Evolutionary conservation across 306 rosid genomes (phyloP).

Genomic region (Vigna hirtella): DNA sequence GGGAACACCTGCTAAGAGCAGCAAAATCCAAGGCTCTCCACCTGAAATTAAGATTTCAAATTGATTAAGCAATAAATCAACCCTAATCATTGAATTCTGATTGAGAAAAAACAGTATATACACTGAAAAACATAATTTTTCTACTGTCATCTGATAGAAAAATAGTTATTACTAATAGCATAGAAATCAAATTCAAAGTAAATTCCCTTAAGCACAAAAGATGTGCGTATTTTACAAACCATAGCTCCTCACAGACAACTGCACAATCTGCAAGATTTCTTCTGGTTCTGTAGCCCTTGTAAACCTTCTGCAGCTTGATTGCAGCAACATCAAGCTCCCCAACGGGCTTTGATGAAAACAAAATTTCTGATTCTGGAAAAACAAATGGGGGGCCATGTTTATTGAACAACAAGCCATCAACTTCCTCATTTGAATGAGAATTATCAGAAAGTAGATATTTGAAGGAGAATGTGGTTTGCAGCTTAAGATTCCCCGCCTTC

Average conservation of each 20-base stretch:
- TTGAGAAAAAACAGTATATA: background rate
- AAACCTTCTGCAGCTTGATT: conserved; percentile 77
- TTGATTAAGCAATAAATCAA: background rate
- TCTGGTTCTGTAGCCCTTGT: conserved; percentile 80
- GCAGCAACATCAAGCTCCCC: conserved; percentile 70
- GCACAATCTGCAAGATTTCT: conserved; percentile 91
- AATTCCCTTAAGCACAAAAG: background rate
- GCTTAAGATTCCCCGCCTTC: conserved; percentile 49
- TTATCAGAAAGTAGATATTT: conserved; percentile 38
- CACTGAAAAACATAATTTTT: too few species aligned
- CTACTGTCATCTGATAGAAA: too few species aligned
- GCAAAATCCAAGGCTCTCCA: conserved; percentile 86
- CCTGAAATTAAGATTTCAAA: conserved; percentile 52
- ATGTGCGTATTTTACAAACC: conserved; percentile 53
- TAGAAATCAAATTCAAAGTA: background rate
- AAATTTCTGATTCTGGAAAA: conserved; percentile 39
- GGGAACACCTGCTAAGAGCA: conserved; percentile 56
- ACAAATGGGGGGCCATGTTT: conserved; percentile 28
- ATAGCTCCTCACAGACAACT: conserved; percentile 82
- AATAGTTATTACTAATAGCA: too few species aligned
- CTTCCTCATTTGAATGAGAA: conserved; percentile 37
- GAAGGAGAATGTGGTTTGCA: conserved; percentile 51
- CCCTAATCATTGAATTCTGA: background rate
- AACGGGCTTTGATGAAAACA: conserved; percentile 46
- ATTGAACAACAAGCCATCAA: conserved; percentile 28